Conservation (phyloP, 2,329 filamentous ascomycete genomes). For the Fusarium sp. region DNA sequence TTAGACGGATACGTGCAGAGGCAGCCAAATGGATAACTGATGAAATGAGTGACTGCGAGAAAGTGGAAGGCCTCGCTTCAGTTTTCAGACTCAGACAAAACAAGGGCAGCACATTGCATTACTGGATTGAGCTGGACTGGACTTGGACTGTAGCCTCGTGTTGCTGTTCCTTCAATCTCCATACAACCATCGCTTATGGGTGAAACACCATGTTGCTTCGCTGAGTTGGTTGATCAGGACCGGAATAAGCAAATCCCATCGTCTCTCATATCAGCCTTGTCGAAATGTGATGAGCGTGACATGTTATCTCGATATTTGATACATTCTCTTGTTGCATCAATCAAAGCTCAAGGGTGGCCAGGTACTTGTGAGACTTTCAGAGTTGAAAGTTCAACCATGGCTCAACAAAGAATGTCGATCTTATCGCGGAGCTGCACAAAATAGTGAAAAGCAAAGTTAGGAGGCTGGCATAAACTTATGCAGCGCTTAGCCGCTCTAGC, state of each 20-base stretch:
- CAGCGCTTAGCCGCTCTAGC: slow-evolving; percentile 41
- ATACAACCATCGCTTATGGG: slow-evolving; percentile 17
- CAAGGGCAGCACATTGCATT: background rate
- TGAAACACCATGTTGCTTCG: slow-evolving; percentile 35
- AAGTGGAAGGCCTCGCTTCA: slow-evolving; percentile 37
- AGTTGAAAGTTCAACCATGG: slow-evolving; percentile 30
- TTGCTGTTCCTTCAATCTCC: slow-evolving; percentile 17
- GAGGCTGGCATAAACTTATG: slow-evolving; percentile 40
- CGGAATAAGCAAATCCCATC: slow-evolving; percentile 28
- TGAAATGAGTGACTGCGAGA: background rate
- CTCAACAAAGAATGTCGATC: slow-evolving; percentile 43
- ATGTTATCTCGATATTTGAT: slow-evolving; percentile 32
- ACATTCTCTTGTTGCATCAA: slow-evolving; percentile 28
- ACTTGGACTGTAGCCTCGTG: slow-evolving; percentile 20
- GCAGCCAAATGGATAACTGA: slow-evolving; percentile 35
- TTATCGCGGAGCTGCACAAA: slow-evolving; percentile 19
- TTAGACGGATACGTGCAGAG: slow-evolving; percentile 40
- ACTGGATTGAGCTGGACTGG: background rate
- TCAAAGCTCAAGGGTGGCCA: slow-evolving; percentile 32
- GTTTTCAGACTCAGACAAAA: slow-evolving; percentile 29
- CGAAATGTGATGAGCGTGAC: slow-evolving; percentile 19
- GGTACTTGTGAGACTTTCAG: slow-evolving; percentile 7
- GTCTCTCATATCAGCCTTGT: slow-evolving; percentile 35
- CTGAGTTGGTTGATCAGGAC: slow-evolving; percentile 3
- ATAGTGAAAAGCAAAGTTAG: slow-evolving; percentile 41